These are phyloP conservation scores for Raphanus raphanistrum DNA, from an alignment of 345 rosid species.

Conservation along the genomic window DNA sequence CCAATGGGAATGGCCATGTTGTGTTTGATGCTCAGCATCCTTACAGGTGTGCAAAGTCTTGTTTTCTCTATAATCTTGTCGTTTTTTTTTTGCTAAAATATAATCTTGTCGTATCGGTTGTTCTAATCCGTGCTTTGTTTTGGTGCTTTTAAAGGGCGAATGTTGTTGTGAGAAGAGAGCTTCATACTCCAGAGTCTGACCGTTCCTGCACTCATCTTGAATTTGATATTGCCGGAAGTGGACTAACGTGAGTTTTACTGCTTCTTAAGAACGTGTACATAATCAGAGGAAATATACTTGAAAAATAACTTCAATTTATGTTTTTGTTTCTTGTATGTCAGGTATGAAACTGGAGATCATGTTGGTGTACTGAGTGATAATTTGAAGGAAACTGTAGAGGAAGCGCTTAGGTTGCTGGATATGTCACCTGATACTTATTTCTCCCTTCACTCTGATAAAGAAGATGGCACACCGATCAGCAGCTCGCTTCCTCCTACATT, in stretches of 20 bases:
- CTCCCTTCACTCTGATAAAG: constrained; percentile 81
- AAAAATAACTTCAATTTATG: too few species aligned
- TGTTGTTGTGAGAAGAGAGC: constrained; percentile 85
- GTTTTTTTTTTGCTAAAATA: too few species aligned
- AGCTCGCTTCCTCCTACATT: constrained; percentile 86
- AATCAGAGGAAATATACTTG: not conserved
- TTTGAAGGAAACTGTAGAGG: constrained; percentile 76
- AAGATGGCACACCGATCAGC: constrained; percentile 83
- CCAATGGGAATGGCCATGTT: constrained; percentile 72
- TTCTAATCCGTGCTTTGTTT: constrained; percentile 34
- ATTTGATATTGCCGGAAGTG: constrained; percentile 87
- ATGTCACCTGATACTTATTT: constrained; percentile 77
- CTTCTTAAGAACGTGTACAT: too few species aligned
- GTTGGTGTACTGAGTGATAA: constrained; percentile 88
- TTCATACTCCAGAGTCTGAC: constrained; percentile 87
- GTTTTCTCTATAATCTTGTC: not conserved
- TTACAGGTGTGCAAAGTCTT: constrained; percentile 58
- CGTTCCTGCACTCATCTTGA: constrained; percentile 99
- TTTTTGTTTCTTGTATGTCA: constrained; percentile 34
- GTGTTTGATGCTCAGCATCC: constrained; percentile 92
- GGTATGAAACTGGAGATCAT: constrained; percentile 76
- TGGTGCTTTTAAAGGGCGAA: constrained; percentile 58
- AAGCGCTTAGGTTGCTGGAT: constrained; percentile 71
- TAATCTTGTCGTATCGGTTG: not conserved
- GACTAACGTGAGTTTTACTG: constrained; percentile 68